Evolutionary conservation across 2,329 filamentous ascomycete species (phyloP), one percentile per base, ranked within the genome.

Genomic region (Dothideomycetes sp.): DNA sequence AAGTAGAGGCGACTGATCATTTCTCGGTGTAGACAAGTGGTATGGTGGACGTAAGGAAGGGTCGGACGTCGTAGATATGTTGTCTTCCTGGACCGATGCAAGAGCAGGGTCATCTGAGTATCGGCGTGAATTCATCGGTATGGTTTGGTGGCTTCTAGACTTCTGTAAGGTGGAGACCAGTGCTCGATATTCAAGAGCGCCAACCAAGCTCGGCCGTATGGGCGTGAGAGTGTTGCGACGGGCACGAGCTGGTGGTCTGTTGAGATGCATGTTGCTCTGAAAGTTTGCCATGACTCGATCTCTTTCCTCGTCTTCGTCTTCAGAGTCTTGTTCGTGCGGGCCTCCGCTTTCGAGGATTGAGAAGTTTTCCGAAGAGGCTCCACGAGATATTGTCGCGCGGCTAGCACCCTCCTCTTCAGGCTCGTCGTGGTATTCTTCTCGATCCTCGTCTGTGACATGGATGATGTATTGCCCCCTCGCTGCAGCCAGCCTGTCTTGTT

Each of bases 131-230:
- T 78, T 72, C 45, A 94, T 78, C 2, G 79, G 74, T 32, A 78
- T 74, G 14, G 82, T 72, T 50, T 79, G 77, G 18, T 84, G 75
- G 47, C 85, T 91, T 53, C 84, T 77, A 41, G 86, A 84, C 47
- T 79, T 83, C 52, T 93, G 80, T 41, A 98, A 64, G 3, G 87
- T 87, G n/a, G 84, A 81, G 34, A 98, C 66, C 3, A 94, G 81
- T 2, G 89, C 89, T 50, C 88, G 76, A 52, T 98, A 98, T 61
- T 98, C 91, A 42, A 98, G 68, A 7, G 85, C 91, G 32, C 91
- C 91, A 3, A 98, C 81, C 34, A 98, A 66, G 65, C 91, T 96
- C 1, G 91, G 89, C 32, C 91, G 75, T 46, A 98, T 95, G 0
- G 87, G 83, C 5, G 80, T 89, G 45, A 88, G 73, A 2, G 85